Conservation (phyloP, 768 basidiomycete genomes). For the Pulveroboletus sp. region DNA sequence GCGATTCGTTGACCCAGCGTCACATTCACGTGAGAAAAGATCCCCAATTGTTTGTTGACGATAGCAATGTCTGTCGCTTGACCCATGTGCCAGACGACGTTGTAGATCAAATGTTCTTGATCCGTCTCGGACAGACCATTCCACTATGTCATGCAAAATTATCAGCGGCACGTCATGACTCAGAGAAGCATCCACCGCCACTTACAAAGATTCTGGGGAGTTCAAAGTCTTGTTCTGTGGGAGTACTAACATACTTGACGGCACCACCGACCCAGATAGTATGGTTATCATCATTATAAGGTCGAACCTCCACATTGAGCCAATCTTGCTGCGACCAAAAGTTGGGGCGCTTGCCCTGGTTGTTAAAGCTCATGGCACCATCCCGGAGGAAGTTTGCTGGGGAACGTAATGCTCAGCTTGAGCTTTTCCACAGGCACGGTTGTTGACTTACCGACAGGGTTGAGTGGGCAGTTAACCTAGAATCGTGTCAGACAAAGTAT, state of each 20-base stretch:
- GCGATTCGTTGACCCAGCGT: too few relatives aligned
- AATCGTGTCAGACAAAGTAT: not conserved
- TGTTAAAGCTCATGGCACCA: constrained; percentile 35
- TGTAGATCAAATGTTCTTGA: constrained; percentile 36
- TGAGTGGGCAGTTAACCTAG: constrained; percentile 37
- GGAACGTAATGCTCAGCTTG: not conserved
- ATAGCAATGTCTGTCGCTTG: constrained; percentile 29
- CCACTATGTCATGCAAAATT: constrained; percentile 26
- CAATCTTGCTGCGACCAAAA: constrained; percentile 36
- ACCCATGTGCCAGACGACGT: constrained; percentile 39
- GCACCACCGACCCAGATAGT: constrained; percentile 42
- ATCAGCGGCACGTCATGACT: not conserved
- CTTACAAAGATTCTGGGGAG: constrained; percentile 35
- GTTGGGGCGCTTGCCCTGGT: constrained; percentile 40
- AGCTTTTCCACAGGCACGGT: too few relatives aligned
- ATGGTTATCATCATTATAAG: constrained; percentile 39
- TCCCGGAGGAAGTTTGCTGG: constrained; percentile 40
- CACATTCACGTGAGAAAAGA: too few relatives aligned
- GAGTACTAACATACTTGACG: constrained; percentile 34
- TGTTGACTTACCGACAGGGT: constrained; percentile 32
- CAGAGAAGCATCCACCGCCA: not conserved
- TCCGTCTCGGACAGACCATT: constrained; percentile 32
- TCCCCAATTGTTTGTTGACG: too few relatives aligned
- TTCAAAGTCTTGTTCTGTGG: constrained; percentile 39
- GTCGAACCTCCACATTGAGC: constrained; percentile 31